Base-by-base conservation (phyloP, 331 rosid species). In the Acacia concinna region DNA sequence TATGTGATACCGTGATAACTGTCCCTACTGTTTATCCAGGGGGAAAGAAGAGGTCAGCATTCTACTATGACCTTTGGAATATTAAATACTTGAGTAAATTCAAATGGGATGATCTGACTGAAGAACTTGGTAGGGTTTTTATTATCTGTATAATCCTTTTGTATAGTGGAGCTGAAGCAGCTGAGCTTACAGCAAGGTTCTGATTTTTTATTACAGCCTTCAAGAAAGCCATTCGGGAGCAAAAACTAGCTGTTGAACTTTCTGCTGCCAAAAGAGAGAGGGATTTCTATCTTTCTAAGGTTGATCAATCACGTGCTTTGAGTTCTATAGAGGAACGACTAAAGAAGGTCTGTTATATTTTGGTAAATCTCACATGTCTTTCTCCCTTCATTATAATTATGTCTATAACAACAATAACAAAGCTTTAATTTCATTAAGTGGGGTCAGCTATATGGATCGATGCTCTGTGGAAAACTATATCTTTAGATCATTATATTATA, bases 91-190 rank as follows among this genome's bases (percentile, higher is more conserved):
- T 93, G 47, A 91, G 97, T 84, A 91, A 93, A 84, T 93, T 93
- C 88, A 95, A 95, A 90, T 95, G 98, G 99, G 97, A 93, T 81
- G 90, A 95, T 87, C 90, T 95, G 73, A 88, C 92, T 20, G 92
- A 87, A 86, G 99, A 93, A 88, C 86, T 86, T 34, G 97, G 99
- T 92, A 84, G 51, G 28, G 57, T 21, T 78, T 71, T 63, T 82
- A 65, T 81, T 76, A 75, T 73, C 78, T 65, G 10, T 78, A 54
- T 77, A 27, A n/a, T 62, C 67, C 35, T 44, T 73, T 56, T 76
- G 54, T 60, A 3, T 68, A 18, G 43, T 51, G 63, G 76, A 47
- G 56, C 77, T 44, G 81, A 31, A 30, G 75, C 54, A 25, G 68
- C 37, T 81, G 52, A 56, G 74, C 44, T 84, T 56, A 56, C 41